Conservation (phyloP, 2,329 filamentous ascomycete genomes). For the Apiospora marii region DNA sequence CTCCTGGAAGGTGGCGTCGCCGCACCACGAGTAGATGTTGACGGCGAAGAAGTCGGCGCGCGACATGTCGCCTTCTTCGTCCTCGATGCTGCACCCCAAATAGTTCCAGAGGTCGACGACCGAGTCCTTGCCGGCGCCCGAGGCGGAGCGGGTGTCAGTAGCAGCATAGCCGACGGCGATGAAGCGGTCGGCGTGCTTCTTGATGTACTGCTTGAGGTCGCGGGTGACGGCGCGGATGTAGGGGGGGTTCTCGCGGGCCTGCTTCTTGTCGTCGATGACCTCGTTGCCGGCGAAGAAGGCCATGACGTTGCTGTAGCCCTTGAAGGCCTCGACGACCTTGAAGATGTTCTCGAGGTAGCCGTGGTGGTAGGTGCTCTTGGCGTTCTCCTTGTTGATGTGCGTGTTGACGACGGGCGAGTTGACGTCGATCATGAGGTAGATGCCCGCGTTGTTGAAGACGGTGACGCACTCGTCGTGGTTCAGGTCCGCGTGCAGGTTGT, state of each 20-base stretch:
- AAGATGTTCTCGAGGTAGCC: slow-evolving; percentile 68
- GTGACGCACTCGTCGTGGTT: slow-evolving; percentile 70
- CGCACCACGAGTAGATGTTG: slow-evolving; percentile 77
- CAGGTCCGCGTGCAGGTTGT: slow-evolving; percentile 67
- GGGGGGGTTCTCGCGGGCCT: slow-evolving; percentile 65
- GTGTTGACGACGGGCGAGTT: slow-evolving; percentile 67
- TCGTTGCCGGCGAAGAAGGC: slow-evolving; percentile 80
- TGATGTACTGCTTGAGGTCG: slow-evolving; percentile 79
- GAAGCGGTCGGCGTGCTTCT: slow-evolving; percentile 67
- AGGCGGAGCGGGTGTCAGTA: slow-evolving; percentile 56
- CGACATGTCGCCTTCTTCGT: slow-evolving; percentile 60
- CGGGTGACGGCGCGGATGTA: slow-evolving; percentile 76
- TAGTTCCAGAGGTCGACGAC: slow-evolving; percentile 76
- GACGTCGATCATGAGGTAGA: slow-evolving; percentile 71
- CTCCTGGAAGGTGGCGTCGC: slow-evolving; percentile 65
- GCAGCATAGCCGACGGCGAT: slow-evolving; percentile 82
- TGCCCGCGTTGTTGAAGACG: slow-evolving; percentile 70
- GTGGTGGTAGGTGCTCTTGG: slow-evolving; percentile 63
- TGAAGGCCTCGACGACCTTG: slow-evolving; percentile 68
- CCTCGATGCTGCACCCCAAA: slow-evolving; percentile 64
- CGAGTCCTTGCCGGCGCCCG: slow-evolving; percentile 6
- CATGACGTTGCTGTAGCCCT: slow-evolving; percentile 68
- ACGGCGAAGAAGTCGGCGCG: slow-evolving; percentile 68
- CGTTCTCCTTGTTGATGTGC: slow-evolving; percentile 57
- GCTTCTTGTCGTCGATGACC: slow-evolving; percentile 71